A percentile compares a stretch with the other conserved stretches of the same genome.
phyloP scores from a whole-genome alignment of 768 basidiomycete species.

The Termitomyces sp. region DNA sequence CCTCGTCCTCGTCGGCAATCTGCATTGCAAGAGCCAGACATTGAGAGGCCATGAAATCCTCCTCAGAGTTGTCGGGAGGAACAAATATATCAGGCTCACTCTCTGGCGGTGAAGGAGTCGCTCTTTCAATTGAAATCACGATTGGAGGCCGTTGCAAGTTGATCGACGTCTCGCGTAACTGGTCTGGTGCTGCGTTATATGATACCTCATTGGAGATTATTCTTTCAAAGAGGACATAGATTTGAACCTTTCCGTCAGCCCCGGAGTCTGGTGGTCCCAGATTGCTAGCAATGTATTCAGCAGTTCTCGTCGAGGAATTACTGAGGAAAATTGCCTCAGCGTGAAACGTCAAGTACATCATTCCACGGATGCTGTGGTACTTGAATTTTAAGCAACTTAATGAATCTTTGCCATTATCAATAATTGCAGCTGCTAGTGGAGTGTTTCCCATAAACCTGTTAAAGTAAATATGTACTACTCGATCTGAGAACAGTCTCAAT shows the following conservation, averaged over 20 bases:
- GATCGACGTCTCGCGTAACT: neutral
- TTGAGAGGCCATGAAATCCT: neutral
- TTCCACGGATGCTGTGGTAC: neutral
- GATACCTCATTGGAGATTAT: neutral
- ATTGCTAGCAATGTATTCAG: neutral
- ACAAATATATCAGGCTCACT: too few species aligned
- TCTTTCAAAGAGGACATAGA: neutral
- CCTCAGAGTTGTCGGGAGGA: neutral
- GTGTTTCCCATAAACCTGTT: neutral
- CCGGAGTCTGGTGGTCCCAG: neutral
- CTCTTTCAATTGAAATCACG: too few species aligned
- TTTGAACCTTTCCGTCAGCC: neutral
- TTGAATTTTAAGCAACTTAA: neutral
- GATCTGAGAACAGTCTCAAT: neutral
- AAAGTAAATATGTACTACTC: neutral
- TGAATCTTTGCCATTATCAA: neutral
- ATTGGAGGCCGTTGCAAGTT: neutral
- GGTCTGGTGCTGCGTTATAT: neutral
- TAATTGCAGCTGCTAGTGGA: neutral
- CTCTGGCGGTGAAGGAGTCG: neutral
- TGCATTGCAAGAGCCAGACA: neutral
- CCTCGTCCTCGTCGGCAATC: neutral
- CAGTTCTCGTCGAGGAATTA: neutral
- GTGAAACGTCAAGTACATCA: neutral
- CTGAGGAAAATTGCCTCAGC: neutral